phyloP scores from a whole-genome alignment of 2,329 filamentous ascomycete genomes.

The Berkeleyomyces rouxiae region DNA sequence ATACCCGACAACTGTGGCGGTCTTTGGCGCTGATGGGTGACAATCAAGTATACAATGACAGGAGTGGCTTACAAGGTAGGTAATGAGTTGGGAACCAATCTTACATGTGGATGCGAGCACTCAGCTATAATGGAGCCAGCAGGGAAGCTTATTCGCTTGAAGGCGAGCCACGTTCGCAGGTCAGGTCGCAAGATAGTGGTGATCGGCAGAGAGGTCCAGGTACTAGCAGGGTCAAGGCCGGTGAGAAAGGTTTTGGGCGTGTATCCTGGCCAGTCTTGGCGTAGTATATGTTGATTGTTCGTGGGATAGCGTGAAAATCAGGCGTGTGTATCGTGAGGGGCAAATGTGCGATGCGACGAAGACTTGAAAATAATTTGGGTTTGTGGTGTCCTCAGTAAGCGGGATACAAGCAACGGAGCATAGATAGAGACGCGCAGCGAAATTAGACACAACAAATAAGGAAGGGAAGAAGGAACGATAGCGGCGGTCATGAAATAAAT shows the following conservation, averaged over 20 bases:
- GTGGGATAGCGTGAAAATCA: neutral
- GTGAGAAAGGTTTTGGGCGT: neutral
- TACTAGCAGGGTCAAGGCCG: neutral
- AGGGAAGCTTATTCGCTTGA: neutral
- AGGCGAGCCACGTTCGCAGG: slow-evolving; percentile 1
- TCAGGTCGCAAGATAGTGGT: neutral
- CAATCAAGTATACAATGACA: neutral
- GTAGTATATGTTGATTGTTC: neutral
- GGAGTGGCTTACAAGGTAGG: neutral
- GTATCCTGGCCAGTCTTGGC: neutral
- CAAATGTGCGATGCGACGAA: neutral
- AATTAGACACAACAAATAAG: neutral
- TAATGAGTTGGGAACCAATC: neutral
- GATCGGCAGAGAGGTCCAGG: neutral
- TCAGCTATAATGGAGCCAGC: neutral
- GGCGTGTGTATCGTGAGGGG: neutral
- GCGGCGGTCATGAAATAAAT: neutral
- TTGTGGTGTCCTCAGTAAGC: neutral
- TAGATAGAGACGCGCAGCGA: neutral
- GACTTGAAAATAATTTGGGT: neutral
- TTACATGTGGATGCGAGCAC: neutral
- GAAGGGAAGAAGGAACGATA: neutral
- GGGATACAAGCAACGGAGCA: neutral
- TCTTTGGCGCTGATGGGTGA: neutral
- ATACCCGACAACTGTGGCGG: neutral